Conservation (phyloP, 2,329 filamentous ascomycete species). For the Botrytis tulipae region DNA sequence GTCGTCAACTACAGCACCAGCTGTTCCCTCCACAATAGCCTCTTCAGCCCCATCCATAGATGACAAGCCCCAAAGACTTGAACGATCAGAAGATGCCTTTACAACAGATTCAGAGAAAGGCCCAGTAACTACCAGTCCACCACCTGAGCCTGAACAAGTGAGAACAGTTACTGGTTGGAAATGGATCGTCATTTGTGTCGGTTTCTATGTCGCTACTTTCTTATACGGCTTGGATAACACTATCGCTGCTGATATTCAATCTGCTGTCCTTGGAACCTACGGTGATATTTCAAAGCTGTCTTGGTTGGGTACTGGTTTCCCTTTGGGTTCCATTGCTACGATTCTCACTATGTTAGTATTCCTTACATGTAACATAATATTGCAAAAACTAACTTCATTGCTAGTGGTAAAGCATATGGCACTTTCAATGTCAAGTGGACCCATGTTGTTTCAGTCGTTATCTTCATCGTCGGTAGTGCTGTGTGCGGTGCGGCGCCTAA, state of each 20-base stretch:
- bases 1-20: not conserved
- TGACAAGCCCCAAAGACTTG: constrained; percentile 5
- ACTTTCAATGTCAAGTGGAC: constrained; percentile 33
- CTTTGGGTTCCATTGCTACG: constrained; percentile 37
- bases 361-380: not conserved
- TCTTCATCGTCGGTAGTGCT: constrained; percentile 33
- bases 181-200: constrained; percentile 31
- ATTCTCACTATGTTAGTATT: constrained; percentile 17
- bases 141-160: not conserved
- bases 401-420: constrained; percentile 24
- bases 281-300: constrained; percentile 40
- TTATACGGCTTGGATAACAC: constrained; percentile 22
- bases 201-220: constrained; percentile 14
- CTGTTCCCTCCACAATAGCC: not conserved
- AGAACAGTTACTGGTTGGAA: constrained; percentile 29
- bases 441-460: constrained; percentile 26
- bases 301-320: constrained; percentile 44
- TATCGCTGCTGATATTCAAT: constrained; percentile 47
- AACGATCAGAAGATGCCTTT: not conserved
- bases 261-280: constrained; percentile 41
- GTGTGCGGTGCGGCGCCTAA: constrained; percentile 36
- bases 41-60: not conserved
- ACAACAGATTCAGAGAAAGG: constrained; percentile 18
- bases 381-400: not conserved
- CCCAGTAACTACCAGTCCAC: not conserved